These are phyloP conservation scores for Triticum aestivum DNA, from an alignment of 176 grass and related monocot genomes.

Conservation along the genomic window IWGSC_CS_RefSeq_v2.1 NC_057799.1:512073544-512074043, in stretches of 20 bases:
- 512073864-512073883: background rate
- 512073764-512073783: background rate
- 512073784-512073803: background rate
- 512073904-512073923: no score
- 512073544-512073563: background rate
- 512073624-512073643: constrained; percentile 20
- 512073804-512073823: background rate
- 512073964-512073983: no score
- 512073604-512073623: constrained; percentile 1
- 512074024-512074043: no score
- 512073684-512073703: background rate
- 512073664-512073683: background rate
- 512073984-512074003: no score
- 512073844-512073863: background rate
- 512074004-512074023: no score
- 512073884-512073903: no score
- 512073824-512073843: background rate
- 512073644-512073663: background rate
- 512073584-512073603: background rate
- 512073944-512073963: no score
- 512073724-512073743: background rate
- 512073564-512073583: constrained; percentile 25
- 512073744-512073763: no score
- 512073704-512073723: constrained; percentile 25
- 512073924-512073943: no score